Evolutionary conservation across 495 filamentous ascomycete species (phyloP).

Genomic region (Neurospora sp.): DNA sequence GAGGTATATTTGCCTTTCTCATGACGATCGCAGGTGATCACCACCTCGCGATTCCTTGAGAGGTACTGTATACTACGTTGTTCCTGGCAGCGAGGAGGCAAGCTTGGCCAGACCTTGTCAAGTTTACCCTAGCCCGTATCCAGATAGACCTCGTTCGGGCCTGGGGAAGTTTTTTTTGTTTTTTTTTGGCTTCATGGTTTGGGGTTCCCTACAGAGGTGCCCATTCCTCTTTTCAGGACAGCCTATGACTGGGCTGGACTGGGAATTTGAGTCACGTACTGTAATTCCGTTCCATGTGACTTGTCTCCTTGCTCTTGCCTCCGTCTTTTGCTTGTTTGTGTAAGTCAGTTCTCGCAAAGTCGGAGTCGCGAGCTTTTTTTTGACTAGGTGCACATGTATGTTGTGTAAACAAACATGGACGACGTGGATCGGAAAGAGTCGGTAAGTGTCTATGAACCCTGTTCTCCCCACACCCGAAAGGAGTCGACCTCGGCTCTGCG

Average conservation of each 20-base stretch:
- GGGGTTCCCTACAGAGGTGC: background rate
- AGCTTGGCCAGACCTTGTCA: background rate
- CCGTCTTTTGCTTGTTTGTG: background rate
- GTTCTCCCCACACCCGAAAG: conserved; percentile 6
- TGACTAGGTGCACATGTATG: background rate
- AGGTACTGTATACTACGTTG: background rate
- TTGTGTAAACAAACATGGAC: background rate
- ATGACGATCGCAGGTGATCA: background rate
- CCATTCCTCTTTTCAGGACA: background rate
- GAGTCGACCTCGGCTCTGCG: conserved; percentile 23
- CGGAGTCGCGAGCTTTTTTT: background rate
- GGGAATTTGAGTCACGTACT: background rate
- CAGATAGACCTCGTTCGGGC: background rate
- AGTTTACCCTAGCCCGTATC: background rate
- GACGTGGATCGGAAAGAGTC: background rate
- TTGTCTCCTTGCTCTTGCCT: background rate
- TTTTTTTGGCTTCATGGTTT: background rate
- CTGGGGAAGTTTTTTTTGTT: background rate
- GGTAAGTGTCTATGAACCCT: background rate
- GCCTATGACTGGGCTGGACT: background rate
- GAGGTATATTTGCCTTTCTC: background rate
- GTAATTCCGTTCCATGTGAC: background rate
- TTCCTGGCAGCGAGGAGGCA: background rate
- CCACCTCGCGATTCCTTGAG: background rate
- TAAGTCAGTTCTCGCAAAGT: background rate